Evolutionary conservation across 129 eudicot species (phyloP).

Genomic region (Gnaphalium uliginosum): DNA sequence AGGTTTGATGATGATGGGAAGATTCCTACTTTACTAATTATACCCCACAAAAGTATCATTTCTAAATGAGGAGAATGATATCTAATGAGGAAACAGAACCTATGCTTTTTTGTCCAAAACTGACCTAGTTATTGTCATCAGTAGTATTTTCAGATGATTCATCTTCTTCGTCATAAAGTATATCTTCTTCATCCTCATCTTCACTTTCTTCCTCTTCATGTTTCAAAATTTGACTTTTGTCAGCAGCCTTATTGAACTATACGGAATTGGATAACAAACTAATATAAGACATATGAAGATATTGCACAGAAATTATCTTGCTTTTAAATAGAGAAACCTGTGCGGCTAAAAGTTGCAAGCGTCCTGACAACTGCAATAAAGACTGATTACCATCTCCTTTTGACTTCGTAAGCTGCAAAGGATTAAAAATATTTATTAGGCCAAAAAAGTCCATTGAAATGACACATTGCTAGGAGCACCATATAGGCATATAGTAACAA

Average conservation of each 20-base stretch:
- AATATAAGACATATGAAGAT: neutral
- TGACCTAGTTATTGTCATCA: constrained; percentile 55
- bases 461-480: neutral
- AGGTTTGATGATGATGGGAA: neutral
- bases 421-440: neutral
- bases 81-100: constrained; percentile 18
- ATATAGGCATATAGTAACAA: constrained; percentile 1
- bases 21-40: constrained; percentile 6
- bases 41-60: constrained; percentile 23
- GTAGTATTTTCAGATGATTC: constrained; percentile 58
- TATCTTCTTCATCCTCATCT: constrained; percentile 79
- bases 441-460: neutral
- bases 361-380: constrained; percentile 69
- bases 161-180: constrained; percentile 63
- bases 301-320: neutral
- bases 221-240: constrained; percentile 40
- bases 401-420: constrained; percentile 60
- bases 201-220: constrained; percentile 58
- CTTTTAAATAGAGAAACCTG: constrained; percentile 48
- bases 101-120: constrained; percentile 16
- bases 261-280: constrained; percentile 5
- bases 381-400: constrained; percentile 50
- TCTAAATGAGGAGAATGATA: constrained; percentile 17
- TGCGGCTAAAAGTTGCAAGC: constrained; percentile 79
- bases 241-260: constrained; percentile 74